Conservation (phyloP, 2,329 filamentous ascomycete species). For the Trichothecium sympodiale region DNA sequence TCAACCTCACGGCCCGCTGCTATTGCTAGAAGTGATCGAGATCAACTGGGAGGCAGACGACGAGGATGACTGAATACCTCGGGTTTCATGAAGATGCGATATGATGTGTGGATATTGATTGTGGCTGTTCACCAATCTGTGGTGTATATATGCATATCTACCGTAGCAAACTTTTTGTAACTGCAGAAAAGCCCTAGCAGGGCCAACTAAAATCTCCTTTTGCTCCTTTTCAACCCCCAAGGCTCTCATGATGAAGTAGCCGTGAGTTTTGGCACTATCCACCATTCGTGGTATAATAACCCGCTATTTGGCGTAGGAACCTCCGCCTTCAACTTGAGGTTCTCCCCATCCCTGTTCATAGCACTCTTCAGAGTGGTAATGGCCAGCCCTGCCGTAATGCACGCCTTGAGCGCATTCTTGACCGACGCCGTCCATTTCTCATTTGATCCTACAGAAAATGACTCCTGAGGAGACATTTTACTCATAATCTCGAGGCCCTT, state of each 20-base stretch:
- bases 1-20: neutral
- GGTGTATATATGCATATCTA: too few relatives aligned
- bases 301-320: constrained; percentile 40
- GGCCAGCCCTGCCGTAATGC: constrained; percentile 58
- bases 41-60: constrained; percentile 1
- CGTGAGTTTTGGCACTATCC: constrained; percentile 46
- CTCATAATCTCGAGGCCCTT: constrained; percentile 46
- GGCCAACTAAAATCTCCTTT: constrained; percentile 3
- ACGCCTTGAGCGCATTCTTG: constrained; percentile 54
- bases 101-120: too few relatives aligned
- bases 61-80: constrained; percentile 1
- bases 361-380: constrained; percentile 42
- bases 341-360: constrained; percentile 9
- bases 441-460: constrained; percentile 45
- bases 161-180: too few relatives aligned
- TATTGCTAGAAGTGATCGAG: neutral
- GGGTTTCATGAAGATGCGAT: neutral
- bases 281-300: constrained; percentile 47
- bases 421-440: constrained; percentile 50
- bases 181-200: neutral
- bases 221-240: too few relatives aligned
- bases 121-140: too few relatives aligned
- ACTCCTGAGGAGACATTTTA: constrained; percentile 37
- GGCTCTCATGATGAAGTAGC: constrained; percentile 5
- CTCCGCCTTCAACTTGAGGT: constrained; percentile 34